Evolutionary conservation across 1,284 basidiomycete species (phyloP).

Genomic region (Ceratobasidium sp.): DNA sequence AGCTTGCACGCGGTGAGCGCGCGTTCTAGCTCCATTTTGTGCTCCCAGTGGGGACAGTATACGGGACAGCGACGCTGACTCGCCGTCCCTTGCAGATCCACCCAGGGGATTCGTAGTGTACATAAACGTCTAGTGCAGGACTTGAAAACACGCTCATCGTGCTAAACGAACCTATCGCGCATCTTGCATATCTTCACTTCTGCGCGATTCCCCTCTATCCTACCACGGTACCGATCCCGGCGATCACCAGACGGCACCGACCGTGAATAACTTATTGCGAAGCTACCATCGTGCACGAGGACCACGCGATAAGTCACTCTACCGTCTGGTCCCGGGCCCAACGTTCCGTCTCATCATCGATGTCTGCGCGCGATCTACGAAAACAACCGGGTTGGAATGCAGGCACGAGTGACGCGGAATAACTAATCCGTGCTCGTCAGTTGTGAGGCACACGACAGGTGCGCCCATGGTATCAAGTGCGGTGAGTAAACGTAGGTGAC

Average conservation of each 20-base stretch:
- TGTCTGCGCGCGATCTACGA: not conserved
- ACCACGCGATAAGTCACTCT: too few species aligned
- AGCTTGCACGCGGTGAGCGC: not conserved
- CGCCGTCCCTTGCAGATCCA: too few species aligned
- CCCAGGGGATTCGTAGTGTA: not conserved
- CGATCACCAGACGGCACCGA: too few species aligned
- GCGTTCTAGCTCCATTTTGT: not conserved
- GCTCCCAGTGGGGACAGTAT: not conserved
- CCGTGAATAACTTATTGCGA: too few species aligned
- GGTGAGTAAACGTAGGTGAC: not conserved
- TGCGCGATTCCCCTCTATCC: not conserved
- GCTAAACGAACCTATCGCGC: too few species aligned
- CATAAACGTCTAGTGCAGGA: not conserved
- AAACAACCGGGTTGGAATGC: not conserved
- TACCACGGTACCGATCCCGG: not conserved
- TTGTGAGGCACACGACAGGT: not conserved
- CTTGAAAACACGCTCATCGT: not conserved
- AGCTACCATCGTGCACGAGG: too few species aligned
- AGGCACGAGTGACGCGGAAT: not conserved
- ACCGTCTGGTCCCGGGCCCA: too few species aligned
- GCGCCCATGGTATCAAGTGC: not conserved
- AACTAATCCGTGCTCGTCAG: too few species aligned
- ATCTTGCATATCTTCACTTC: too few species aligned
- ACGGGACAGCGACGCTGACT: not conserved
- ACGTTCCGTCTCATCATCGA: too few species aligned